Percentiles rank a stretch among this genome's conserved stretches.
Conservation (phyloP, 176 grass and related monocot species). For the Bothriochloa decipiens region DNA sequence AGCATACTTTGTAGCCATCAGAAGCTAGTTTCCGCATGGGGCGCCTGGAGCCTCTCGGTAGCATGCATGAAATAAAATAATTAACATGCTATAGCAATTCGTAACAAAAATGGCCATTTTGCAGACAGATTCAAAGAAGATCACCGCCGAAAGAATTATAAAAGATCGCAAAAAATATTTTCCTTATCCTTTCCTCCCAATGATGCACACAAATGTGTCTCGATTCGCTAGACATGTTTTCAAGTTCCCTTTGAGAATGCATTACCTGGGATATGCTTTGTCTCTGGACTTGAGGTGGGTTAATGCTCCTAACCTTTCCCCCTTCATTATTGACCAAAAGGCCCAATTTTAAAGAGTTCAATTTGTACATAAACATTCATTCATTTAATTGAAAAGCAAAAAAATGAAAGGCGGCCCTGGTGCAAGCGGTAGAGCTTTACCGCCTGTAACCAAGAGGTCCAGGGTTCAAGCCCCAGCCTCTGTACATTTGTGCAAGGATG, state of each 20-base stretch:
- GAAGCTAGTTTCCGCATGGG: not conserved
- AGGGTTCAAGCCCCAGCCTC: no score
- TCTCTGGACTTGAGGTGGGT: not conserved
- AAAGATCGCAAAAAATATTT: not conserved
- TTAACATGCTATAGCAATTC: not conserved
- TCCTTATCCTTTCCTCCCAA: not conserved
- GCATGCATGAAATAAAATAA: no score
- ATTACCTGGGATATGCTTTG: not conserved
- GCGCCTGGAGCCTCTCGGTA: not conserved
- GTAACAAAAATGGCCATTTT: not conserved
- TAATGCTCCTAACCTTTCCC: not conserved
- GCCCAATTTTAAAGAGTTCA: no score
- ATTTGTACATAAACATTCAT: no score
- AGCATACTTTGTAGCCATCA: not conserved
- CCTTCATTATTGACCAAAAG: not conserved
- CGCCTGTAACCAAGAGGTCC: no score
- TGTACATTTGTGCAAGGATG: no score
- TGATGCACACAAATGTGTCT: not conserved
- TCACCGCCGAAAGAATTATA: not conserved
- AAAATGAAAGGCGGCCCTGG: no score
- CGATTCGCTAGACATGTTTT: not conserved
- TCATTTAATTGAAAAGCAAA: no score
- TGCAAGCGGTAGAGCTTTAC: no score
- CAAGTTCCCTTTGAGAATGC: not conserved
- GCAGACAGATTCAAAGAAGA: not conserved